These are phyloP conservation scores for Ogataea kodamae DNA, from an alignment of 805 yeast species.

Conservation along the genomic window DNA sequence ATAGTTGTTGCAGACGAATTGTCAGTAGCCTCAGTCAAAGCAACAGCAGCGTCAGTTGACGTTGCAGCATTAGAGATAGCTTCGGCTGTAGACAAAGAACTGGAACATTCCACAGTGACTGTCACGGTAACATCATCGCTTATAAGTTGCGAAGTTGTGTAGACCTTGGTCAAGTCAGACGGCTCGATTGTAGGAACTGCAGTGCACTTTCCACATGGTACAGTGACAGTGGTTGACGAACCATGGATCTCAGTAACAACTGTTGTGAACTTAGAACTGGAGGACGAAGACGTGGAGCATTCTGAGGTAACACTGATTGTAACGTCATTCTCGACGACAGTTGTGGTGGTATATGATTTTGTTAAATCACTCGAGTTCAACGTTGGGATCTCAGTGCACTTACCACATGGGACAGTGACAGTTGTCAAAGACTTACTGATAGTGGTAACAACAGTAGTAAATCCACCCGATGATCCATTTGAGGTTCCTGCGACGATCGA, in stretches of 20 bases:
- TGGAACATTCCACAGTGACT: slow-evolving; percentile 6
- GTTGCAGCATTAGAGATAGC: background rate
- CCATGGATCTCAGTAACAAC: slow-evolving; percentile 3
- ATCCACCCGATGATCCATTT: slow-evolving; percentile 1
- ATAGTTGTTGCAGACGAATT: background rate
- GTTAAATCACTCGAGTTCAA: slow-evolving; percentile 10
- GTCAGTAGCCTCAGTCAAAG: background rate
- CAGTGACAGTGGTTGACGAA: slow-evolving; percentile 19
- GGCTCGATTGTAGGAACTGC: slow-evolving; percentile 5
- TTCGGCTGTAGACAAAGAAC: background rate
- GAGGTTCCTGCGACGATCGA: background rate
- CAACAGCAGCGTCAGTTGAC: background rate
- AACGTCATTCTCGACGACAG: slow-evolving; percentile 6
- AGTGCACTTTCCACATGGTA: slow-evolving; percentile 15
- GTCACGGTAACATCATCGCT: slow-evolving; percentile 10
- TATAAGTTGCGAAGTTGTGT: slow-evolving; percentile 12
- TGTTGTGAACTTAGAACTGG: slow-evolving; percentile 2
- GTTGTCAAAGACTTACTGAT: slow-evolving; percentile 10
- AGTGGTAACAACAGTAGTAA: slow-evolving; percentile 11
- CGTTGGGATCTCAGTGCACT: slow-evolving; percentile 9
- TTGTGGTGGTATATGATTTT: slow-evolving; percentile 12
- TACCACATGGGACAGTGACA: slow-evolving; percentile 20
- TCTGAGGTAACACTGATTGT: slow-evolving; percentile 13
- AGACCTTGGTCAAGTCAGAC: slow-evolving; percentile 9
- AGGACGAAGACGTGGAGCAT: slow-evolving; percentile 3